Conservation (phyloP, 2,329 filamentous ascomycete species). For the Acrodontium crateriforme region DNA sequence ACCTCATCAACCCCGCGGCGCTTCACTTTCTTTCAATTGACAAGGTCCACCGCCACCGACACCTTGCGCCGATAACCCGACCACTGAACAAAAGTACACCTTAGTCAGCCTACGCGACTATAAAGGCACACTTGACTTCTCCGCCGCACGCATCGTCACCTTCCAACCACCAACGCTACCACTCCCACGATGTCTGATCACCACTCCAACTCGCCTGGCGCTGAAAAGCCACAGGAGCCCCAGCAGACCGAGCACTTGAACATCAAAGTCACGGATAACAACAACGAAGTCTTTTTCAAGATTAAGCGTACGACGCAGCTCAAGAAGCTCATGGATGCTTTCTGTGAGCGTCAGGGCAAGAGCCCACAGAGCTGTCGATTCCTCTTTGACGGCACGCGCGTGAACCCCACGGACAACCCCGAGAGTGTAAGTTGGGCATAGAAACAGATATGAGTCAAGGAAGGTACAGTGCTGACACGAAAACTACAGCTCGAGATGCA, state of each 20-base stretch:
- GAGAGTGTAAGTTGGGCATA: constrained; percentile 59
- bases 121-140: no score
- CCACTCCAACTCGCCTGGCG: constrained; percentile 15
- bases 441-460: background rate
- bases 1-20: no score
- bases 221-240: constrained; percentile 27
- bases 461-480: background rate
- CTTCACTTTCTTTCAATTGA: no score
- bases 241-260: constrained; percentile 71
- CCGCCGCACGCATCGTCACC: background rate
- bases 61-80: no score
- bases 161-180: constrained; percentile 8
- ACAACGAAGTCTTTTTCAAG: constrained; percentile 99
- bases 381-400: constrained; percentile 88
- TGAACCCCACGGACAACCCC: constrained; percentile 78
- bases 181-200: constrained; percentile 39
- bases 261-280: constrained; percentile 98
- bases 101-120: no score
- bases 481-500: constrained; percentile 73
- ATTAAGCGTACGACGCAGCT: constrained; percentile 94
- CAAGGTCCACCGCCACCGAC: no score
- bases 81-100: no score
- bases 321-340: constrained; percentile 96
- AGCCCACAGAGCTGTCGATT: constrained; percentile 73
- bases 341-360: constrained; percentile 94